Base-by-base conservation (phyloP, 441 rosid genomes). In the Theobroma grandiflorum region DNA sequence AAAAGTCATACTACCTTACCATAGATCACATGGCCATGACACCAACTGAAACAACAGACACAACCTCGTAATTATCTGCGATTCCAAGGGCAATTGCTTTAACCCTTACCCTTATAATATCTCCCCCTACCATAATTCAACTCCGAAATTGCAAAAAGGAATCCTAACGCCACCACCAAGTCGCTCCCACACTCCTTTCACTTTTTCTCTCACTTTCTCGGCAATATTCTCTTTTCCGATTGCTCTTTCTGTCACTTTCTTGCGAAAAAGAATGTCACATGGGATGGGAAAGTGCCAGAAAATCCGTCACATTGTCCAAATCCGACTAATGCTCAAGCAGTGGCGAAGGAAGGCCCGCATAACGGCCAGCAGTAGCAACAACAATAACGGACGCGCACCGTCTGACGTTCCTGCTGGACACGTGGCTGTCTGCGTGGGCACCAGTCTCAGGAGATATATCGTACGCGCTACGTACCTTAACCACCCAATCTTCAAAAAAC, bases 391-490 rank as follows among this genome's bases (percentile, higher is more conserved):
- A 78, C 76, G 18, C 14, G 62, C 89, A 2, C 90, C 93, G 42
- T 80, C 91, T 8, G 97, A 88, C 64, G 94, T 95, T 4, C 97
- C 98, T 0, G 84, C 90, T 1, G 98, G 98, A 0, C 96, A 95
- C 89, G 89, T 95, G 35, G 96, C 97, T 3, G 85, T 95, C 58
- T 77, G 85, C 78, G 95, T 91, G 1, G 94, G 93, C 31, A 59
- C 52, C 75, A 81, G 82, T 2, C 82, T 88, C 87, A 85, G 82
- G 82, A 87, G 99, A 85, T 96, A 88, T 53, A 86, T 96, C 77
- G 92, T 96, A 11, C 98, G 90, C 6, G 96, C 97, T 50, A 86
- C 97, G 81, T 80, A 91, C 88, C 91, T 96, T 72, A 96, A 96
- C 88, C 98, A 95, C 79, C 99, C 99, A 0, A 71, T 90, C 42